Evolutionary conservation across 2,329 filamentous ascomycete genomes (phyloP).

Genomic region (Chrysoporthe deuterocubensis): DNA sequence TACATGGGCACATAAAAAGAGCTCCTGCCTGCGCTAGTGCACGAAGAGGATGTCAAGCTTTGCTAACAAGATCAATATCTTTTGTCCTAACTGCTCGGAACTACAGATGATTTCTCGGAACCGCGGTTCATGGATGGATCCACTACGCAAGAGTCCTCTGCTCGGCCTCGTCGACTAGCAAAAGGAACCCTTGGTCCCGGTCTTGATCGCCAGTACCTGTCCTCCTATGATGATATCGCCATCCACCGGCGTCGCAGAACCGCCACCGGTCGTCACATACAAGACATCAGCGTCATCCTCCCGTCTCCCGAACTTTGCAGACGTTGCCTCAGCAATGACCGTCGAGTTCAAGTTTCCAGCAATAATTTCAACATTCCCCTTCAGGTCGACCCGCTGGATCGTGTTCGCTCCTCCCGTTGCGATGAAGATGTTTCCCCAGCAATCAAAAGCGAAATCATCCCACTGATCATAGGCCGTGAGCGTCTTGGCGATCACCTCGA

Average conservation of each 20-base stretch:
- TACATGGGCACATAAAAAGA: too few relatives aligned
- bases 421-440: constrained; percentile 30
- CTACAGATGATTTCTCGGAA: background rate
- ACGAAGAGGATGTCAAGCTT: background rate
- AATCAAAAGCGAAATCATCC: constrained; percentile 34
- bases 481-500: constrained; percentile 25
- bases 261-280: constrained; percentile 28
- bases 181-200: constrained; percentile 8
- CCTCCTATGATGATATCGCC: constrained; percentile 26
- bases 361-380: constrained; percentile 25
- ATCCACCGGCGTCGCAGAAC: constrained; percentile 23
- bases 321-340: constrained; percentile 27
- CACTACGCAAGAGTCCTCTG: background rate
- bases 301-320: constrained; percentile 28
- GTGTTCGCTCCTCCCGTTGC: constrained; percentile 31
- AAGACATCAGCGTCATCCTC: constrained; percentile 19
- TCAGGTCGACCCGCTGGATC: constrained; percentile 27
- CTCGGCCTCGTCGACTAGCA: background rate
- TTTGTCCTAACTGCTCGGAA: background rate
- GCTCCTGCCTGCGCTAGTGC: too few relatives aligned
- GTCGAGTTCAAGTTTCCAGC: constrained; percentile 31
- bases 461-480: constrained; percentile 23
- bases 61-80: background rate
- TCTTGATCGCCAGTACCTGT: constrained; percentile 26
- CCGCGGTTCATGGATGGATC: too few relatives aligned